Evolutionary conservation across 176 grass and related monocot genomes (phyloP).

Genomic region (Hordeum marinum): DNA sequence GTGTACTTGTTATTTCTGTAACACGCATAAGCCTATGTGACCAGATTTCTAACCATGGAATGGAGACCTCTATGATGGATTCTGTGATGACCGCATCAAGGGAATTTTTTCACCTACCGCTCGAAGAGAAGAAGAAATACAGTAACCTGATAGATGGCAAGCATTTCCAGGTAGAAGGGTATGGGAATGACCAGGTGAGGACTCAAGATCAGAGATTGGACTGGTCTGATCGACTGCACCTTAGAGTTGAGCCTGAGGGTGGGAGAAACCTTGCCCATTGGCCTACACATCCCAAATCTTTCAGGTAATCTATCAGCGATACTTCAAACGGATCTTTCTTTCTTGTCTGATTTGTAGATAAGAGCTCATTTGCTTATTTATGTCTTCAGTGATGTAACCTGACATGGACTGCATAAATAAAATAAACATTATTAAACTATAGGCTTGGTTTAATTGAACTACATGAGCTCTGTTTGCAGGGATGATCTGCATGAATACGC

Average conservation of each 20-base stretch:
- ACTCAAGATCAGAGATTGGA: conserved; percentile 42
- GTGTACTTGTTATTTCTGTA: background rate
- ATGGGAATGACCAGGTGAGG: conserved; percentile 47
- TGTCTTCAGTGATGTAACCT: background rate
- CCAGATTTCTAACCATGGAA: conserved; percentile 36
- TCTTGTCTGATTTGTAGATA: background rate
- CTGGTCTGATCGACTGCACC: conserved; percentile 50
- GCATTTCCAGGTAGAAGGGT: conserved; percentile 45
- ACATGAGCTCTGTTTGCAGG: background rate
- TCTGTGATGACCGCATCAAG: conserved; percentile 9
- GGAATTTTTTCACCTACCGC: conserved; percentile 34
- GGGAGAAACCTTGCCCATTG: conserved; percentile 37
- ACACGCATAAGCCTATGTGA: background rate
- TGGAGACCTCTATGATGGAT: conserved; percentile 42
- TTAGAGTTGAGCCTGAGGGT: conserved; percentile 42
- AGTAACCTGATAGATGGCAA: conserved; percentile 51
- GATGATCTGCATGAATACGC: conserved; percentile 37
- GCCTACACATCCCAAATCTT: conserved; percentile 38
- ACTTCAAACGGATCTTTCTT: background rate
- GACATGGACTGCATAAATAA: background rate
- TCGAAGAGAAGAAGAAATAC: conserved; percentile 34
- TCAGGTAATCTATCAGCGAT: conserved; percentile 27
- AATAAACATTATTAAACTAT: background rate
- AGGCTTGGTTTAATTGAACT: background rate
- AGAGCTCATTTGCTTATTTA: background rate